Evolutionary conservation across 306 rosid species (phyloP), one percentile per base, ranked within the genome.

Genomic region (Acacia confusa): DNA sequence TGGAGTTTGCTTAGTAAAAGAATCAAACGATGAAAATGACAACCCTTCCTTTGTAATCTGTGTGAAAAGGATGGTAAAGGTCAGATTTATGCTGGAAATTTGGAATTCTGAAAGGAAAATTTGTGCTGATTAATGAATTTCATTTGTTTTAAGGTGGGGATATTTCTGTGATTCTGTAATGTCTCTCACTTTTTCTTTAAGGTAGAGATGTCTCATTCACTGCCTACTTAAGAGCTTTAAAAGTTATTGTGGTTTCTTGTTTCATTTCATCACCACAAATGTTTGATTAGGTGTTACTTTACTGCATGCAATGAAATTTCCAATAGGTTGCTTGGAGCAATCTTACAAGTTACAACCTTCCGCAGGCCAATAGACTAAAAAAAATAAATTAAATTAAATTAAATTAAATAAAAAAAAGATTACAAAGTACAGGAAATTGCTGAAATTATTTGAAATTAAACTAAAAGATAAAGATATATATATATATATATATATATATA

Each of bases 1-100:
- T 17, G 73, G 70, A 63, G 69, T 55, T 73, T 57, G 60, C 70
- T 80, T 41, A 68, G 73, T 12, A 61, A 44, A 47, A 53, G 72
- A 63, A 41, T 34, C 66, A 66, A 70, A 53, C 70, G 53, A 60
- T 60, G 32, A 24, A 69, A 60, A 69, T 60, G 27, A 41, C 28
- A 48, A 48, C 53, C 64, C 63, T 36, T n/a, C 4, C 57, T 22
- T n/a, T 22, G 64, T 9, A 57, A 14, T 32, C n/a, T 27, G 41
- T 27, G 80, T 65, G 60, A 73, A 72, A 38, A 64, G 69, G 66
- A 24, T 60, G 6, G 15, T 4, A 60, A 25, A 25, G 28, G 19
- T 60, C 66, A 7, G 16, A 60, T 60, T 9, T 60, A 60, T 22
- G 4, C 11, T 60, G 66, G 66, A 60, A 24, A 60, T 60, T 60